Evolutionary conservation across 176 grass and related monocot species (phyloP), one percentile per base, ranked within the genome.

Genomic region (Juncus inflexus): DNA sequence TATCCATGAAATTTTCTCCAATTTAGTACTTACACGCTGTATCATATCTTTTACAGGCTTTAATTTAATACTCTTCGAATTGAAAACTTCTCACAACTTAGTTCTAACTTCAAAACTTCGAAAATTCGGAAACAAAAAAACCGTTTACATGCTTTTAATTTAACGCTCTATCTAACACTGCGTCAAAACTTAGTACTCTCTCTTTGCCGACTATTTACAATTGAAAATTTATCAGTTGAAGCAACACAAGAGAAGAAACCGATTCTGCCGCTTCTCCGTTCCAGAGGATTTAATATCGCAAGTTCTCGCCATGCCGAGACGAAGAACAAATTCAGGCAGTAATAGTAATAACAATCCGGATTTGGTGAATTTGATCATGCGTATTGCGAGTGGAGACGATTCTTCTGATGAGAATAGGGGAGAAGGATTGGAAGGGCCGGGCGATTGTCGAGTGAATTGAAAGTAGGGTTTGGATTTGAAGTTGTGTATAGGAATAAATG

Each of bases 271-370:
- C 2, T 67, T 86, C 38, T 47, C 77, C 7, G 47, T 89, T 35
- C 84, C 87, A 10, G 77, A 88, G 51, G 55, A 88, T 13, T 81
- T 96, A 74, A 74, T 96, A 74, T n/a, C 51, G 14, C 84, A 77
- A 0, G 64, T 96, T n/a, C 11, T 91, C 74, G 77, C 15, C 40
- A 74, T 81, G 50, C 66, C 57, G 19, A 74, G 50, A 19, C 69
- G 79, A 73, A 77, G 35, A 12, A 43, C 37, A 55, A 54, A 50
- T 65, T 40, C 61, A 4, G 66, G 57, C 59, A 77, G 81, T 60
- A 75, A 70, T 71, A 78, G 42, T 50, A 50, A 61, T 41, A 71
- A 55, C 45, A 78, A 68, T 39, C 11, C 82, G 42, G 75, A 80
- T 54, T 74, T 96, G 60, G 42, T 83, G 53, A 59, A 77, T 77